A percentile compares a stretch with the other conserved stretches of the same genome.
Evolutionary conservation across 2,329 filamentous ascomycete genomes (phyloP).

Genomic region (Aureobasidium sp.): DNA sequence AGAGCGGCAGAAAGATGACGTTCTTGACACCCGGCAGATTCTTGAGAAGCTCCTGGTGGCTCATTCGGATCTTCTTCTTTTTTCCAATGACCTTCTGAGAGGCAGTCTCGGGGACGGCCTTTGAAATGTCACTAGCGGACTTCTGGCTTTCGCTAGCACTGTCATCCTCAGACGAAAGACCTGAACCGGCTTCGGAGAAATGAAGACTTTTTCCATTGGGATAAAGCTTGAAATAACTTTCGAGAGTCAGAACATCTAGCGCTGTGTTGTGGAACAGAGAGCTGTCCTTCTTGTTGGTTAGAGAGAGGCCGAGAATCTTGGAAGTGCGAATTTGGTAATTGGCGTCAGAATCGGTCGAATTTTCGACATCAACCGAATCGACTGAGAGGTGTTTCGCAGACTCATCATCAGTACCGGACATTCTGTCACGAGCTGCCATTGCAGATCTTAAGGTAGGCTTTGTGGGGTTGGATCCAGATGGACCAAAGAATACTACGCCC

Average conservation of each 20-base stretch:
- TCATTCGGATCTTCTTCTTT: constrained; percentile 28
- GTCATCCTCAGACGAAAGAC: constrained; percentile 21
- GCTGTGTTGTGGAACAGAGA: constrained; percentile 6
- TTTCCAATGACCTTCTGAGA: constrained; percentile 15
- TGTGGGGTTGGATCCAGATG: constrained; percentile 17
- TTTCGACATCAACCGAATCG: not conserved
- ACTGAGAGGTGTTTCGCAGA: not conserved
- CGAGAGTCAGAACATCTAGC: constrained; percentile 16
- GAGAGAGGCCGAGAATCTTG: constrained; percentile 10
- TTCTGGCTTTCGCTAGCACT: constrained; percentile 12
- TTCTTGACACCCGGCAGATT: constrained; percentile 23
- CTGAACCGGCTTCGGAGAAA: constrained; percentile 19
- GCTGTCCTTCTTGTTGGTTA: constrained; percentile 4
- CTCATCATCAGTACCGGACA: constrained; percentile 5
- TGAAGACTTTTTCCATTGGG: constrained; percentile 22
- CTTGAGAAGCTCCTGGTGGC: constrained; percentile 28
- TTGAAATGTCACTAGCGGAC: constrained; percentile 1
- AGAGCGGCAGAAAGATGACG: constrained; percentile 43
- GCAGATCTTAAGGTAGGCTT: constrained; percentile 12
- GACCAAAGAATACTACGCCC: constrained; percentile 22
- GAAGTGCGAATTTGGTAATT: not conserved
- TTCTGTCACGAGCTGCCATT: not conserved
- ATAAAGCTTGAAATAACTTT: constrained; percentile 22
- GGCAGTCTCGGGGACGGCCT: constrained; percentile 5
- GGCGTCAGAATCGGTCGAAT: constrained; percentile 12